Conservation (phyloP, 768 basidiomycete species). For the Pleurotus tuoliensis region DNA sequence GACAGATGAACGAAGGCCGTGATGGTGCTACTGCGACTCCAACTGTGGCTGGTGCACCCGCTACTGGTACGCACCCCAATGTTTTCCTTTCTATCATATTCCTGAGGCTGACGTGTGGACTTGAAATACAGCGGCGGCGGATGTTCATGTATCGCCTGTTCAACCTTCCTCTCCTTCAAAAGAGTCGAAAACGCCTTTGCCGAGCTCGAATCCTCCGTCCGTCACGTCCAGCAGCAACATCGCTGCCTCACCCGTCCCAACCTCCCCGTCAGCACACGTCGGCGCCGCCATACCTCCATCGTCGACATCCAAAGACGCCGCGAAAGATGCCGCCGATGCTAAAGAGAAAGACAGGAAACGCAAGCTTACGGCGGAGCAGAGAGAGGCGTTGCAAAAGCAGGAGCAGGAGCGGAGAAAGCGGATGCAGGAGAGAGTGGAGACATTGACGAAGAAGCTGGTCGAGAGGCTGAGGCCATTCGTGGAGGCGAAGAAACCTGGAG, state of each 20-base stretch:
- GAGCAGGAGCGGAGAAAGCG: constrained; percentile 78
- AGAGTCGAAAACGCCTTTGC: background rate
- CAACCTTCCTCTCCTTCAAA: constrained; percentile 16
- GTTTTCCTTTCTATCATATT: too few species aligned
- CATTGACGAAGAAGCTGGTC: constrained; percentile 72
- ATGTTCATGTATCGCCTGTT: constrained; percentile 12
- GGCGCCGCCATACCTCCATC: constrained; percentile 10
- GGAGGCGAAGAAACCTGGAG: constrained; percentile 81
- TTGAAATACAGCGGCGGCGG: constrained; percentile 10
- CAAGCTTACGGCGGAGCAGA: constrained; percentile 79
- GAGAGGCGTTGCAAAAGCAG: constrained; percentile 75
- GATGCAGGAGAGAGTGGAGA: constrained; percentile 73
- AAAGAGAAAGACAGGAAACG: constrained; percentile 38
- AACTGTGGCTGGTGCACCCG: constrained; percentile 19
- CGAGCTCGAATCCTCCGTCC: constrained; percentile 4
- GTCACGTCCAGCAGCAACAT: constrained; percentile 7
- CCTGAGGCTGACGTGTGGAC: too few species aligned
- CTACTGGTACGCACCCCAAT: background rate
- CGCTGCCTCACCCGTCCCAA: constrained; percentile 1
- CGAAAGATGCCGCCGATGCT: constrained; percentile 1
- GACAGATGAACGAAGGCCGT: constrained; percentile 49
- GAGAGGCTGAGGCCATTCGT: constrained; percentile 89
- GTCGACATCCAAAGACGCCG: constrained; percentile 19
- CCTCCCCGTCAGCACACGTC: constrained; percentile 15
- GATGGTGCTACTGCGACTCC: constrained; percentile 19